A percentile compares a stretch with the other conserved stretches of the same genome.
These are phyloP conservation scores for Suillus subluteus DNA, from an alignment of 768 basidiomycete genomes.

Conservation along the genomic window DNA sequence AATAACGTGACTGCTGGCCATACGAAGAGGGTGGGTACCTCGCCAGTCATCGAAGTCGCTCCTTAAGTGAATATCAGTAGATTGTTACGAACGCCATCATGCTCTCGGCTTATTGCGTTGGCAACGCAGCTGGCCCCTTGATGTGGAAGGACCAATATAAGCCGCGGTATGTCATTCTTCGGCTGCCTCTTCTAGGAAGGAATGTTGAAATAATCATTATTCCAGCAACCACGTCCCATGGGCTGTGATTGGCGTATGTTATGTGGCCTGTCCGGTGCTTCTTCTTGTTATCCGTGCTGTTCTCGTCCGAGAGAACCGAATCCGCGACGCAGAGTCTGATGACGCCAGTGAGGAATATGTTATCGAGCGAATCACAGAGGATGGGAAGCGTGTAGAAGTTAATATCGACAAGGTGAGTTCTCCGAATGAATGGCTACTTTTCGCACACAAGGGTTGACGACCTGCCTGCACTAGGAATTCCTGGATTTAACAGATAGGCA, in stretches of 20 bases:
- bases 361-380: conserved; percentile 46
- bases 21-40: conserved; percentile 61
- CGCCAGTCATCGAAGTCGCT: not conserved
- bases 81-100: conserved; percentile 56
- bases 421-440: not conserved
- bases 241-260: conserved; percentile 68
- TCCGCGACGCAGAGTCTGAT: conserved; percentile 52
- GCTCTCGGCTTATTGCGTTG: conserved; percentile 62
- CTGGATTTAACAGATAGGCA: conserved; percentile 74
- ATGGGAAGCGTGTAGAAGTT: conserved; percentile 54
- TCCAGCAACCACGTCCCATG: conserved; percentile 67
- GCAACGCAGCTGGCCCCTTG: conserved; percentile 66
- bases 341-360: conserved; percentile 61
- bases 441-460: not conserved
- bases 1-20: conserved; percentile 62
- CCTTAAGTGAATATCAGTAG: conserved; percentile 7
- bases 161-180: conserved; percentile 46
- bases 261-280: conserved; percentile 50
- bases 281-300: conserved; percentile 50
- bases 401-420: conserved; percentile 61
- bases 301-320: conserved; percentile 56
- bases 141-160: conserved; percentile 71
- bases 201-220: not conserved
- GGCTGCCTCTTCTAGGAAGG: not conserved
- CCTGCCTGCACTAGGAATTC: conserved; percentile 51